Percentiles rank a stretch among this genome's conserved stretches.
These are phyloP conservation scores for Phyllostachys edulis DNA, from an alignment of 176 grass and related monocot species.

Conservation along the genomic window DNA sequence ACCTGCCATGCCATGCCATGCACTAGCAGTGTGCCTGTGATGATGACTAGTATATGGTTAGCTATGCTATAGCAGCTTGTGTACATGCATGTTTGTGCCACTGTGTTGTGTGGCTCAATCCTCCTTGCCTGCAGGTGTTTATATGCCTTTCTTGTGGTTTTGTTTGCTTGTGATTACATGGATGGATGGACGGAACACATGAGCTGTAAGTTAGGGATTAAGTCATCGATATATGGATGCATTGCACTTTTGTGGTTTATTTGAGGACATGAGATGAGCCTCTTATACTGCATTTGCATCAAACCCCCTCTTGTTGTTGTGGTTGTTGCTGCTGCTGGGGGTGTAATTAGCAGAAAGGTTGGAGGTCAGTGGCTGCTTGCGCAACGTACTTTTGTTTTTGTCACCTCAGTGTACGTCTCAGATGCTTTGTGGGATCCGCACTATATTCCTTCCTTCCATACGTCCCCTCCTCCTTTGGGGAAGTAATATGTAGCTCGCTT, in stretches of 20 bases:
- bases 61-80: not conserved
- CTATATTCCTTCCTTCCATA: slow-evolving; percentile 8
- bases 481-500: too few species aligned
- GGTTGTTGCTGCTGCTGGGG: not conserved
- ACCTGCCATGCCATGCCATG: slow-evolving; percentile 25
- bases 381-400: not conserved
- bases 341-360: not conserved
- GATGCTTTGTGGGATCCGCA: not conserved
- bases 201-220: not conserved
- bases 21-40: not conserved
- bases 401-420: not conserved
- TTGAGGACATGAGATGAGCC: not conserved
- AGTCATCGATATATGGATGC: not conserved
- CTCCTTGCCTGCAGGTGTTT: not conserved
- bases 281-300: not conserved
- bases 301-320: not conserved
- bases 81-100: not conserved
- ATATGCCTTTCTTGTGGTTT: not conserved
- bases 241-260: not conserved
- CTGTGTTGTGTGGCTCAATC: not conserved
- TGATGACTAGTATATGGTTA: slow-evolving; percentile 21
- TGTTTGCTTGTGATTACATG: slow-evolving; percentile 10
- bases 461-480: not conserved
- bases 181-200: not conserved
- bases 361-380: not conserved